phyloP scores from a whole-genome alignment of 2,329 filamentous ascomycete species.

The Alternaria consortialis region DNA sequence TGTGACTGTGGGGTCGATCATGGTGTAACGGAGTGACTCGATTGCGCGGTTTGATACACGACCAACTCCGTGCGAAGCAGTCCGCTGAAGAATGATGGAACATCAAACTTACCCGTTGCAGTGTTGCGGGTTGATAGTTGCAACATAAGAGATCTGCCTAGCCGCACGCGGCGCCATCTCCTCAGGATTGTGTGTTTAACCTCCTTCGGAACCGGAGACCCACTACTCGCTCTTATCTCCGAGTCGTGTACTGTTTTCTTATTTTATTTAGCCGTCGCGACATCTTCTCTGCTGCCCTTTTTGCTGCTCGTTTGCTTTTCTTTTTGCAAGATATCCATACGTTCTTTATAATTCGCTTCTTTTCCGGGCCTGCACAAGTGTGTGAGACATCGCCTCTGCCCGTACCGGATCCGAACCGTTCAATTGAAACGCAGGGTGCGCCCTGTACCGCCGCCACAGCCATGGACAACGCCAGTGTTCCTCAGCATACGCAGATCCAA shows the following conservation, averaged over 20 bases:
- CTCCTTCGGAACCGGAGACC: constrained; percentile 16
- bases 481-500: constrained; percentile 27
- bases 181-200: constrained; percentile 18
- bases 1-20: not conserved
- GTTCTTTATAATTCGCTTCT: constrained; percentile 25
- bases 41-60: constrained; percentile 10
- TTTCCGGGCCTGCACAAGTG: constrained; percentile 13
- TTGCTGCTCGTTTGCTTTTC: constrained; percentile 4
- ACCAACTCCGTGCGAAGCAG: constrained; percentile 21
- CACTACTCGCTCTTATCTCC: constrained; percentile 24
- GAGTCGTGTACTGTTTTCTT: constrained; percentile 14
- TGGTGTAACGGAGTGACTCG: constrained; percentile 6
- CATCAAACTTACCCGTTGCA: not conserved
- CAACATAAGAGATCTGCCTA: constrained; percentile 12
- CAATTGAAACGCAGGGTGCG: constrained; percentile 22
- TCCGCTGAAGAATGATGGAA: constrained; percentile 22
- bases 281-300: not conserved
- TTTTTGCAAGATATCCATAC: constrained; percentile 14
- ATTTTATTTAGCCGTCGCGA: constrained; percentile 22
- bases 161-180: constrained; percentile 15
- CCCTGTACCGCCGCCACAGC: constrained; percentile 24
- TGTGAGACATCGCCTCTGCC: constrained; percentile 13
- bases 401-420: not conserved
- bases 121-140: constrained; percentile 1
- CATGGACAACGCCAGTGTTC: constrained; percentile 39